Conservation (phyloP, 129 eudicot genomes). For the Calendula officinalis region DNA sequence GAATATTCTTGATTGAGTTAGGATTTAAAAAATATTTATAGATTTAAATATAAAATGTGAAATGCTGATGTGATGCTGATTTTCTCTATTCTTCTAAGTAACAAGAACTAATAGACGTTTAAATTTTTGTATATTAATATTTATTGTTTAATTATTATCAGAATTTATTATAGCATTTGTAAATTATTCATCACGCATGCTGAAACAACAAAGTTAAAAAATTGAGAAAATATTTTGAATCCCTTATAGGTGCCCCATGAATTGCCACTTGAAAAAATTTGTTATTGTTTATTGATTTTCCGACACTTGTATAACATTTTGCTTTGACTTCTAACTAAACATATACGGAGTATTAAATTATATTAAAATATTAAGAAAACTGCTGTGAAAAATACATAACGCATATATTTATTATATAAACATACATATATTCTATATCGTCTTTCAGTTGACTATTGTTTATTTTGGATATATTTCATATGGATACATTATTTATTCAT, state of each 20-base stretch:
- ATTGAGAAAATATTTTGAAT: not conserved
- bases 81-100: too few relatives aligned
- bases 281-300: conserved; percentile 15
- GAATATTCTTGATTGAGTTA: too few relatives aligned
- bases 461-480: not conserved
- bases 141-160: too few relatives aligned
- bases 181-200: conserved; percentile 33
- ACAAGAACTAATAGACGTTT: too few relatives aligned
- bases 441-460: not conserved
- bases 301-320: conserved; percentile 16
- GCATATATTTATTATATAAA: not conserved
- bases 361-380: not conserved
- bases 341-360: conserved; percentile 13
- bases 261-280: conserved; percentile 29
- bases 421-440: conserved; percentile 12
- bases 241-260: conserved; percentile 30
- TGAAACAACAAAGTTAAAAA: conserved; percentile 13
- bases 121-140: not conserved
- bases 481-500: conserved; percentile 4
- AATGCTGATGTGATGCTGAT: too few relatives aligned
- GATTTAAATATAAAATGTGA: too few relatives aligned
- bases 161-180: not conserved
- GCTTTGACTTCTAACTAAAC: conserved; percentile 21
- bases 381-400: not conserved
- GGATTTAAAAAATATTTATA: too few relatives aligned